Conservation (phyloP, 768 basidiomycete species). For the Termitomyces titanicus region DNA sequence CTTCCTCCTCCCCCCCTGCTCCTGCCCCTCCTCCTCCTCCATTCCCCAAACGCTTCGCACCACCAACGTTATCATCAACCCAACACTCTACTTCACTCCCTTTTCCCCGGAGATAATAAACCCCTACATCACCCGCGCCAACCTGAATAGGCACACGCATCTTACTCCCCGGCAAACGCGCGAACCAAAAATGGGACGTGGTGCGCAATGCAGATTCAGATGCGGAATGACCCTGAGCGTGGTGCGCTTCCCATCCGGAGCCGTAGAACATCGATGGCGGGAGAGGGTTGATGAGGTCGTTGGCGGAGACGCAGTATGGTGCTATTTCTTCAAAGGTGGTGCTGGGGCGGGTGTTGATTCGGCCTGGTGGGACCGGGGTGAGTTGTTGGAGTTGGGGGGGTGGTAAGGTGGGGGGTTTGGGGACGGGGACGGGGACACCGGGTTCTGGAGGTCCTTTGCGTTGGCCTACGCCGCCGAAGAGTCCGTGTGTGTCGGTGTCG, state of each 20-base stretch:
- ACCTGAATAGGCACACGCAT: constrained; percentile 81
- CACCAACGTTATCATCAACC: constrained; percentile 94
- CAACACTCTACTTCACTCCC: constrained; percentile 85
- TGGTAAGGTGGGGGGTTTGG: no score
- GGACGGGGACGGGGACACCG: constrained; percentile 8
- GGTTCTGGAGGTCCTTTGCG: constrained; percentile 72
- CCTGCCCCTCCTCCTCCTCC: constrained; percentile 73
- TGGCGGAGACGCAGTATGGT: constrained; percentile 94
- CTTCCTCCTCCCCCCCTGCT: constrained; percentile 53
- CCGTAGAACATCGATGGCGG: constrained; percentile 94
- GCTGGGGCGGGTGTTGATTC: constrained; percentile 66
- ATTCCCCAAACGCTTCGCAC: constrained; percentile 74
- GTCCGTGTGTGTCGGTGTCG: constrained; percentile 43
- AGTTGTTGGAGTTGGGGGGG: constrained; percentile 26
- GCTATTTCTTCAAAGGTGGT: constrained; percentile 77
- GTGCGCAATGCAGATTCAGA: no score
- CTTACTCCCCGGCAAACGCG: constrained; percentile 78
- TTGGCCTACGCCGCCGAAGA: constrained; percentile 84
- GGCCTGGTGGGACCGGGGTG: constrained; percentile 62
- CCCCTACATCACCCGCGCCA: constrained; percentile 87
- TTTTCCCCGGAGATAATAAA: constrained; percentile 75
- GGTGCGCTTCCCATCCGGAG: constrained; percentile 82
- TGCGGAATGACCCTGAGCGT: no score
- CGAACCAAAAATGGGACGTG: constrained; percentile 87
- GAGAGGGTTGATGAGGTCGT: constrained; percentile 95